Percentiles rank a stretch among this genome's conserved stretches.
These are phyloP conservation scores for Bryoglossum gracile DNA, from an alignment of 495 filamentous ascomycete species.

Conservation along the genomic window DNA sequence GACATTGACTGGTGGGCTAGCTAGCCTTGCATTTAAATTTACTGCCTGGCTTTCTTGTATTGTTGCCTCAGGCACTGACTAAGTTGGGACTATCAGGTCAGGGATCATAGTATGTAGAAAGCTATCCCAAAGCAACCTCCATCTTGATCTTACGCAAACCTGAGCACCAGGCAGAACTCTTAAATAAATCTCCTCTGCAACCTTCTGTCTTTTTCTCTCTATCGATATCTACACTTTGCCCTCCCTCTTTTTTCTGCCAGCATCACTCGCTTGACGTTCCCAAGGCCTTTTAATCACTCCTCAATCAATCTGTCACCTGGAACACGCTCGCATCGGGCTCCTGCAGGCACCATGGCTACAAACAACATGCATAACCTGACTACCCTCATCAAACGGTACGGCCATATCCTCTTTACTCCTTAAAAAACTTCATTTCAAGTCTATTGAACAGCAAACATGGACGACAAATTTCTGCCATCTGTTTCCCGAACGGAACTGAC, in stretches of 20 bases:
- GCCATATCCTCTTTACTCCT: conserved; percentile 8
- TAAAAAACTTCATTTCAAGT: not conserved
- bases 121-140: conserved; percentile 1
- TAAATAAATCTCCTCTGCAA: not conserved
- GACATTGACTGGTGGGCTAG: too few species aligned
- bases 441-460: conserved; percentile 13
- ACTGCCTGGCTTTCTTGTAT: too few species aligned
- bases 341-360: conserved; percentile 36
- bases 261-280: not conserved
- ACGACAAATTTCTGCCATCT: conserved; percentile 20
- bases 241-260: too few species aligned
- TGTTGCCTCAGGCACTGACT: too few species aligned
- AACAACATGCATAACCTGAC: conserved; percentile 91
- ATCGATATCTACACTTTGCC: too few species aligned
- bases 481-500: conserved; percentile 34
- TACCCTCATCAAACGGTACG: conserved; percentile 95
- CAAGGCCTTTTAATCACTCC: conserved; percentile 13
- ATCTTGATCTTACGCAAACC: not conserved
- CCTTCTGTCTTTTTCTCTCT: not conserved
- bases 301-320: conserved; percentile 11
- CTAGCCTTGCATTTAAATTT: too few species aligned
- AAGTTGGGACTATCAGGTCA: too few species aligned
- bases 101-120: not conserved
- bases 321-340: conserved; percentile 9
- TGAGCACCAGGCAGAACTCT: not conserved